Base-by-base conservation (phyloP, 78 protist species). In the Monocercomonoides exilis region DNA sequence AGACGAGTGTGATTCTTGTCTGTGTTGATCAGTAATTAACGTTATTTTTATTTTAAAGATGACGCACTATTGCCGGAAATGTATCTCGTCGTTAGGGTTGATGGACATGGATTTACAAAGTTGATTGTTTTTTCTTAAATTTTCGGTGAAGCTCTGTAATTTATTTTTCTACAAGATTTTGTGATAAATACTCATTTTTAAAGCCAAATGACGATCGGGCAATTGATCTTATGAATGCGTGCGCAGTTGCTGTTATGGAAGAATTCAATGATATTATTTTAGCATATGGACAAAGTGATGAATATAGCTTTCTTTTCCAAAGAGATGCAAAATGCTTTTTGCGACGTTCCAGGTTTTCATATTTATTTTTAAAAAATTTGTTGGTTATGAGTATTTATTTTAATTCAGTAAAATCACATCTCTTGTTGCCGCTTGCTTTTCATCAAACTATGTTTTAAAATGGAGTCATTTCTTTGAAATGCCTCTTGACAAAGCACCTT, bases 281-380 rank as follows among this genome's bases (percentile, higher is more conserved):
- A 21, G 90, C 91, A 21, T 89, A 89, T 36, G 91, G 91, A 29
- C 91, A 89, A 3, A 41, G 79, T 46, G 91, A 89, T 6, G 91
- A 89, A 79, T 89, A 84, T 63, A 45, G 81, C 11, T 88, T 88
- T 4, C 42, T 5, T 5, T 5, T 87, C 1, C 77, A 6, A 2
- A 29, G 29, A 21, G 11, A 3, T 11, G 33, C 90, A n/a, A 42
- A 82, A 2, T 70, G 77, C 1, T 84, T 54, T 4, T 81, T 63
- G 21, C 86, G 87, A 32, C 43, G 86, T 29, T 21, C 82, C 82
- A 32, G 42, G 82, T 79, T 21, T 79, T 33, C 36, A 5, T 21
- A 29, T 5, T 4, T 21, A 41, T 6, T 79, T 21, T 79, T 29
- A 33, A 5, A 32, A 33, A 6, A 33, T 4, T n/a, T n/a, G n/a